Base-by-base conservation (phyloP, 768 basidiomycete genomes). In the Termitomyces sp. region DNA sequence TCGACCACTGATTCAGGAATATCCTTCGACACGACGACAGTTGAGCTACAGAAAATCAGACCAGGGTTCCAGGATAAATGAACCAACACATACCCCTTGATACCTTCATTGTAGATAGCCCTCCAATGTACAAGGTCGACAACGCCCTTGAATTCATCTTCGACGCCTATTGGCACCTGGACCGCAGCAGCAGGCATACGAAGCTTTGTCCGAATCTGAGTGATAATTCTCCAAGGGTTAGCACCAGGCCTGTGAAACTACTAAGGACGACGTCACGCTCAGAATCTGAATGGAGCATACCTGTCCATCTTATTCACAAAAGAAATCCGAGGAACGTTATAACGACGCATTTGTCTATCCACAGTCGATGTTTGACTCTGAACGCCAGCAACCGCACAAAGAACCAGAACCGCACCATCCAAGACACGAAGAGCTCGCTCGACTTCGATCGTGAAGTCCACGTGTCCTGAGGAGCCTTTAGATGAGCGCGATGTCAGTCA, bases 271-370 rank as follows among this genome's bases (percentile, higher is more conserved):
- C 14, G 35, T 21, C 31, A 19, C 9, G 0, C 10, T 47, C 31
- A 41, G 25, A 14, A 4, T 27, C 8, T 12, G 5, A 12, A n/a
- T 9, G 21, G 5, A 31, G 1, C 42, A 6, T 17, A 91, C 91
- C 93, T 83, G 67, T 98, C 96, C 96, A 98, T 98, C 75, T 98
- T 98, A 75, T 98, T 98, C 67, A 98, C 85, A 71, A 97, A 98
- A 5, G 94, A 97, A 58, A 99, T 82, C 43, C 97, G 83, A 56
- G 97, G 97, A 57, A 99, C 92, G 65, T 89, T 88, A 69, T 99
- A 99, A 35, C 97, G 85, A 59, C 92, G 82, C 97, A 99, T 99
- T 79, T 99, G 97, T 58, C 97, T 82, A 75, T 99, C 97, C 37
- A 99, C 97, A 12, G 97, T 99, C 21, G 94, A 98, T 2, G 97